Evolutionary conservation across 257 asterid genomes (phyloP).

Genomic region (Gentiana dahurica): DNA sequence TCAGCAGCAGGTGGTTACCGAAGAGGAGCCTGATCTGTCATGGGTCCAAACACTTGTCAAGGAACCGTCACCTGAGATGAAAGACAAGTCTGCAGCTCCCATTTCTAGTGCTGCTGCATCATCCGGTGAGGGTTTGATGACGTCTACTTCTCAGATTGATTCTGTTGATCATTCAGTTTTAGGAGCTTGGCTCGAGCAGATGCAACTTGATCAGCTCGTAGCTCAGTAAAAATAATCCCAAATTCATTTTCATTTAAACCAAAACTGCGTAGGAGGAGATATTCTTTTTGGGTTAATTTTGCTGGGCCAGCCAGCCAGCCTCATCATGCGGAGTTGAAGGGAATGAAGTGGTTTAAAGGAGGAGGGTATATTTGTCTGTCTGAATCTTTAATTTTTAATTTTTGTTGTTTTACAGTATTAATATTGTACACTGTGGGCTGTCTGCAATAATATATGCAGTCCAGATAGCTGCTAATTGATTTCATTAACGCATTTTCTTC

Average conservation of each 20-base stretch:
- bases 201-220: constrained; percentile 86
- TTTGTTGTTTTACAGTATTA: no score
- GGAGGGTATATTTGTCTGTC: no score
- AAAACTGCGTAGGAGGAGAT: constrained; percentile 36
- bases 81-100: constrained; percentile 42
- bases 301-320: no score
- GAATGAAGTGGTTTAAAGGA: no score
- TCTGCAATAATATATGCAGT: no score
- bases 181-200: constrained; percentile 95
- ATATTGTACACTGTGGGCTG: no score
- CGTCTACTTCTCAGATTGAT: constrained; percentile 42
- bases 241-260: constrained; percentile 35
- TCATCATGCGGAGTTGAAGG: no score
- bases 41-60: constrained; percentile 97
- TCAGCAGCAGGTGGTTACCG: constrained; percentile 32
- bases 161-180: constrained; percentile 63
- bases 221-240: constrained; percentile 32
- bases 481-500: no score
- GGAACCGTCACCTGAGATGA: constrained; percentile 93
- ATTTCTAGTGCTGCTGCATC: constrained; percentile 35
- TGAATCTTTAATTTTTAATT: no score
- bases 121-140: constrained; percentile 73
- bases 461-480: no score
- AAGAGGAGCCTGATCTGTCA: constrained; percentile 77
- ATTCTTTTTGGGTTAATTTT: constrained; percentile 38